Evolutionary conservation across 257 asterid genomes (phyloP).

Genomic region (Linaria vulgaris): DNA sequence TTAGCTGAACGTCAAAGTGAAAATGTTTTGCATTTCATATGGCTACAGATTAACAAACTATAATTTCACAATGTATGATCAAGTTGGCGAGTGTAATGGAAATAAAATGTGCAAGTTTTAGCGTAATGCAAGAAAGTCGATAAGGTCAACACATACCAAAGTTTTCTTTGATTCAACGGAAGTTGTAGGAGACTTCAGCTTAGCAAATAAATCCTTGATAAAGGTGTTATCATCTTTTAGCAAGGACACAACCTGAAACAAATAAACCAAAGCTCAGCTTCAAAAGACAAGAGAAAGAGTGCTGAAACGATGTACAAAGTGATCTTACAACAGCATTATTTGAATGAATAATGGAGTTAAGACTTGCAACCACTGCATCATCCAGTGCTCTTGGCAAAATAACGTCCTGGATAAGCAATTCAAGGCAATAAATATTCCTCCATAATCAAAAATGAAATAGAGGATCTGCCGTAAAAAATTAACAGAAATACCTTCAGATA

Average conservation of each 20-base stretch:
- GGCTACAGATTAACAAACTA: conserved; percentile 16
- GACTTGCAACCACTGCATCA: conserved; percentile 64
- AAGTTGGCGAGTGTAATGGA: conserved; percentile 16
- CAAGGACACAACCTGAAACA: conserved; percentile 72
- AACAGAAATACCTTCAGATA: conserved; percentile 72
- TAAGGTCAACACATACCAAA: conserved; percentile 47
- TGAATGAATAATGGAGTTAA: conserved; percentile 74
- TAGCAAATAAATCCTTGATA: conserved; percentile 81
- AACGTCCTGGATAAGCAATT: conserved; percentile 68
- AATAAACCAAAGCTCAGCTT: conserved; percentile 26
- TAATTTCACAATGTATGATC: conserved; percentile 6
- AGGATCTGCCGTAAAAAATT: conserved; percentile 12
- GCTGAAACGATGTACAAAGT: conserved; percentile 17
- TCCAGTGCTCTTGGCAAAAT: conserved; percentile 78
- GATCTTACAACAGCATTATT: conserved; percentile 83
- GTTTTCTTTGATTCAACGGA: conserved; percentile 67
- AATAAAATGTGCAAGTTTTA: neutral
- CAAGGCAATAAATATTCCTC: conserved; percentile 28
- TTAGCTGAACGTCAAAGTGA: too few species aligned
- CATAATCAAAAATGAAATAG: neutral
- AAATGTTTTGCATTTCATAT: too few species aligned
- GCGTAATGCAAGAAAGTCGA: neutral
- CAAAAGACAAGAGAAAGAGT: conserved; percentile 13
- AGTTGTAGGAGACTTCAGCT: conserved; percentile 65
- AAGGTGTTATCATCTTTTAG: conserved; percentile 84